Conservation (phyloP, 1,284 basidiomycete genomes). For the Leccinum pachyderme region DNA sequence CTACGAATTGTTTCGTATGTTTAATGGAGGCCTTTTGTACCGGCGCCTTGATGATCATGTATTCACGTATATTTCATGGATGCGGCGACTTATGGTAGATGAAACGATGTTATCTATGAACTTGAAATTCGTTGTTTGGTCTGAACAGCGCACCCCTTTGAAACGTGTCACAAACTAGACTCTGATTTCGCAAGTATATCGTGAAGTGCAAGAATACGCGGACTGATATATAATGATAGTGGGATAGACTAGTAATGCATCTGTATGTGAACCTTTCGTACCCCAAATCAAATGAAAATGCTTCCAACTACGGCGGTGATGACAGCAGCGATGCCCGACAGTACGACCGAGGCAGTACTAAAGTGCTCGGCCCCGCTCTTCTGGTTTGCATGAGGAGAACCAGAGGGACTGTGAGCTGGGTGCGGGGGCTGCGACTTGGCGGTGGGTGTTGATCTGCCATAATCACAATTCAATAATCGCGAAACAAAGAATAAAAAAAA, state of each 20-base stretch:
- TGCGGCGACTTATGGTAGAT: slow-evolving; percentile 5
- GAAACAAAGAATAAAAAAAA: neutral
- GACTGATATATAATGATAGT: neutral
- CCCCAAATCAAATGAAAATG: slow-evolving; percentile 22
- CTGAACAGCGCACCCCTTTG: neutral
- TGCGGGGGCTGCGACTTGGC: neutral
- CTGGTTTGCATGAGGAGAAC: slow-evolving; percentile 32
- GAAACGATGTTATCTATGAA: slow-evolving; percentile 3
- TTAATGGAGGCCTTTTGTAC: neutral
- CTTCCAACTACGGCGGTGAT: slow-evolving; percentile 24
- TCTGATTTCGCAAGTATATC: slow-evolving; percentile 8
- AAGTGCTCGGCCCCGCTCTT: slow-evolving; percentile 34
- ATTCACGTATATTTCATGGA: slow-evolving; percentile 16
- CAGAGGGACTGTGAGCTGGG: slow-evolving; percentile 16
- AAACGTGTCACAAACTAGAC: neutral
- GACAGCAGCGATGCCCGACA: slow-evolving; percentile 25
- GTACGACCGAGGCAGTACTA: slow-evolving; percentile 19
- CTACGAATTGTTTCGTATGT: neutral
- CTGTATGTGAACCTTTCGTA: slow-evolving; percentile 1
- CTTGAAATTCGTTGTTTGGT: neutral
- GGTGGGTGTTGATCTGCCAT: neutral
- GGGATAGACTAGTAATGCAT: slow-evolving; percentile 10
- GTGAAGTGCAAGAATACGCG: slow-evolving; percentile 1
- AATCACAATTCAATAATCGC: neutral
- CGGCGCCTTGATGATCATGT: slow-evolving; percentile 4